Percentiles rank a stretch among this genome's conserved stretches.
Conservation (phyloP, 2,329 filamentous ascomycete species). For the Eurotiales sp. region DNA sequence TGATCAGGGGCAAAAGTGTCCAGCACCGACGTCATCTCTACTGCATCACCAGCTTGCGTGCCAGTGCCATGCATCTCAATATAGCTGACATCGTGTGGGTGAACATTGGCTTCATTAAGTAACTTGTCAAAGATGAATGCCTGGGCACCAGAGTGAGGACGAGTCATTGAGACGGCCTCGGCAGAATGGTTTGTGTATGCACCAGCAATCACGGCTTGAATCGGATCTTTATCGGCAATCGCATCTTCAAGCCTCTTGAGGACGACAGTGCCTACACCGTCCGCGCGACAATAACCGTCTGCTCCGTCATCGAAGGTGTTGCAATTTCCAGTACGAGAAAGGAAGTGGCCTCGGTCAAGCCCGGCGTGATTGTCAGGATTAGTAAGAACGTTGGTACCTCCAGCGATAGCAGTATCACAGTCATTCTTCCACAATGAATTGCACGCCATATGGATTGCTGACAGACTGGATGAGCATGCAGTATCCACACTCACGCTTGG, state of each 20-base stretch:
- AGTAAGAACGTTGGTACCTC: conserved; percentile 69
- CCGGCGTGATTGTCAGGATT: conserved; percentile 75
- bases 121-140: conserved; percentile 34
- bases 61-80: conserved; percentile 42
- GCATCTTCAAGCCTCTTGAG: conserved; percentile 52
- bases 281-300: conserved; percentile 54
- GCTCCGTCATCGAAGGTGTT: conserved; percentile 48
- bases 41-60: conserved; percentile 39
- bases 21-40: conserved; percentile 35
- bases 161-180: conserved; percentile 45
- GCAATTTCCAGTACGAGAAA: conserved; percentile 40
- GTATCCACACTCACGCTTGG: conserved; percentile 70
- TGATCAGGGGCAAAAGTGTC: conserved; percentile 32
- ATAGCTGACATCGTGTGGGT: conserved; percentile 35
- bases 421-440: conserved; percentile 69
- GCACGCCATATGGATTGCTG: conserved; percentile 67
- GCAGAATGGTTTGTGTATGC: conserved; percentile 44
- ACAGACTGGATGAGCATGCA: conserved; percentile 69
- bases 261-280: conserved; percentile 48
- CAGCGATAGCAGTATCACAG: conserved; percentile 74
- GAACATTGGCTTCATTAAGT: conserved; percentile 32
- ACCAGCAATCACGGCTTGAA: conserved; percentile 41
- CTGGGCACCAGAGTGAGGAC: conserved; percentile 39
- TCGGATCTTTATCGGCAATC: conserved; percentile 45
- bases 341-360: conserved; percentile 53